Conservation (phyloP, 2,329 filamentous ascomycete genomes). For the Apiospora kogelbergensis region DNA sequence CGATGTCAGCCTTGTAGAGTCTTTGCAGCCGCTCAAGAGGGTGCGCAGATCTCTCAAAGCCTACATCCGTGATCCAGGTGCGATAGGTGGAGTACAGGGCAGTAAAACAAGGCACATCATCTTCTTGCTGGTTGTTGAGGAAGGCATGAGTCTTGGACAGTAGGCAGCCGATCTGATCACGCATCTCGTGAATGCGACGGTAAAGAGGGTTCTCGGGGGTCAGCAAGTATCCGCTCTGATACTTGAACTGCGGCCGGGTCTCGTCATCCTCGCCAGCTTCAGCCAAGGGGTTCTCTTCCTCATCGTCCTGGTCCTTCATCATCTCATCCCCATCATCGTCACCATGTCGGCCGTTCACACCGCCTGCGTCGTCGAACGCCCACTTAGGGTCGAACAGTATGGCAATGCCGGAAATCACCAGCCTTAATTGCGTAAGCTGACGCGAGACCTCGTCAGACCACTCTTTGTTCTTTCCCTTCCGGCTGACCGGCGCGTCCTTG, state of each 20-base stretch:
- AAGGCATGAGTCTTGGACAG: conserved; percentile 85
- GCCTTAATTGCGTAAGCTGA: conserved; percentile 80
- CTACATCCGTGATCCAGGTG: conserved; percentile 97
- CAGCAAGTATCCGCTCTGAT: conserved; percentile 84
- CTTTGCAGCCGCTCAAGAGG: conserved; percentile 84
- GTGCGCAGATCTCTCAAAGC: conserved; percentile 92
- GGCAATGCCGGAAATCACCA: conserved; percentile 89
- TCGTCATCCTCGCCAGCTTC: conserved; percentile 77
- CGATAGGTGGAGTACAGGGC: conserved; percentile 88
- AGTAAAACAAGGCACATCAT: conserved; percentile 95
- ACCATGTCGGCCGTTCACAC: conserved; percentile 40
- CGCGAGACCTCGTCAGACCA: conserved; percentile 97
- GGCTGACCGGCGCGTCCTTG: conserved; percentile 76
- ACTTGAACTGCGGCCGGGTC: conserved; percentile 82
- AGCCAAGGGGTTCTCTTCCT: conserved; percentile 52
- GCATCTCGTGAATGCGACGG: conserved; percentile 73
- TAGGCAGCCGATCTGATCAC: conserved; percentile 76
- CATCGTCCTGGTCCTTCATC: conserved; percentile 57
- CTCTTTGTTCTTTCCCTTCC: conserved; percentile 94
- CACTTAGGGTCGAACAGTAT: conserved; percentile 82
- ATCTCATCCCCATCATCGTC: conserved; percentile 42
- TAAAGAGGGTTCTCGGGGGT: conserved; percentile 63
- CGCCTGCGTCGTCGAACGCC: conserved; percentile 54
- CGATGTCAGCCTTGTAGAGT: conserved; percentile 81
- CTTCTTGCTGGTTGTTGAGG: conserved; percentile 80